A percentile compares a stretch with the other conserved stretches of the same genome.
Conservation (phyloP, 371 early-diverging fungal species). For the Rhizopus arrhizus region DNA sequence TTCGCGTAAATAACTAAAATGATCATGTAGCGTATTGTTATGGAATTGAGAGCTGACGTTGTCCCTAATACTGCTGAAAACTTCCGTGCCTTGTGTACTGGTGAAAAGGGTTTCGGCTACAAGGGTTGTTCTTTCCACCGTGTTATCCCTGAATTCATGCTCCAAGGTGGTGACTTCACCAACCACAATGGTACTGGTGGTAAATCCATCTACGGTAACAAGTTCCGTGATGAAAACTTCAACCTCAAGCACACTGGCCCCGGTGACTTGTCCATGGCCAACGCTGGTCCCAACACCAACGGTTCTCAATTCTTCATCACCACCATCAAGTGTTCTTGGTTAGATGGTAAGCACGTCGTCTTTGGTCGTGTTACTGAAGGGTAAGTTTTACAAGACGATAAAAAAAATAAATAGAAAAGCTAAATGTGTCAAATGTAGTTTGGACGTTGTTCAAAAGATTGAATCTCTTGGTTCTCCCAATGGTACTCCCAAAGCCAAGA, state of each 20-base stretch:
- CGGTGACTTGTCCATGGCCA: conserved; percentile 94
- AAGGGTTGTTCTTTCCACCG: conserved; percentile 92
- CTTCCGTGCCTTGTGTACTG: conserved; percentile 87
- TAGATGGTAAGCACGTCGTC: conserved; percentile 99
- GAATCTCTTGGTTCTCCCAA: conserved; percentile 65
- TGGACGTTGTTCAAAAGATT: conserved; percentile 78
- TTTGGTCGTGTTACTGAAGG: conserved; percentile 92
- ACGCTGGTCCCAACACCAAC: conserved; percentile 94
- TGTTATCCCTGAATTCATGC: conserved; percentile 95
- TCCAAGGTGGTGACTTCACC: conserved; percentile 99
- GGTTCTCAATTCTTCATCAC: conserved; percentile 99
- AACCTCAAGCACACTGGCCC: conserved; percentile 88
- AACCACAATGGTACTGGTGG: conserved; percentile 96
- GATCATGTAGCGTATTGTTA: conserved; percentile 53
- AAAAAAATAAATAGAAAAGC: not conserved
- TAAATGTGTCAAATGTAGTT: conserved; percentile 20
- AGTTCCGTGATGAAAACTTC: conserved; percentile 98
- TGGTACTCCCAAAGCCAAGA: conserved; percentile 59
- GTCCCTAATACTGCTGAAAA: conserved; percentile 98
- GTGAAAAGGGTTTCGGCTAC: conserved; percentile 82
- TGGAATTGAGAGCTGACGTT: conserved; percentile 83
- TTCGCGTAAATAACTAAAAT: conserved; percentile 2
- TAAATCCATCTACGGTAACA: conserved; percentile 93
- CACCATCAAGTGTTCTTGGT: conserved; percentile 82
- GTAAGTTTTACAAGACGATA: conserved; percentile 35